phyloP scores from a whole-genome alignment of 1,139 yeast species.

The Hyphopichia buzzinii region DNA sequence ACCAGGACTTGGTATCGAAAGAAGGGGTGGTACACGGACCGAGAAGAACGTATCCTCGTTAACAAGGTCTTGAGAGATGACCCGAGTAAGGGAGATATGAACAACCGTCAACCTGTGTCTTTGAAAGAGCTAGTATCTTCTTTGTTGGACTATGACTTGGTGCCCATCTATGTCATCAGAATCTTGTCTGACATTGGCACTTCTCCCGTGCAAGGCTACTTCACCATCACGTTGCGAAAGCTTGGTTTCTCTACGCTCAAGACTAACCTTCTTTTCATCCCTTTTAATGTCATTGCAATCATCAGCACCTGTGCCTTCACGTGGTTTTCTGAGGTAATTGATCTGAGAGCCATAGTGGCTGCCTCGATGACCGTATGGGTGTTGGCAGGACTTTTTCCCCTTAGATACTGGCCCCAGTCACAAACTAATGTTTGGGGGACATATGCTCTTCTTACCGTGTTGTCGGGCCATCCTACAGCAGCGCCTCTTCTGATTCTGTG shows the following conservation, averaged over 20 bases:
- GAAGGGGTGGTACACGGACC: slow-evolving; percentile 62
- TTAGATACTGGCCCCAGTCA: slow-evolving; percentile 43
- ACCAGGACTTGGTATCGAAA: slow-evolving; percentile 25
- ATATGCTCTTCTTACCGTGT: slow-evolving; percentile 39
- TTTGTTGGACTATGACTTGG: slow-evolving; percentile 51
- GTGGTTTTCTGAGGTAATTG: slow-evolving; percentile 37
- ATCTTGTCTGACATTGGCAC: slow-evolving; percentile 44
- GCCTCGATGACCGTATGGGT: slow-evolving; percentile 26
- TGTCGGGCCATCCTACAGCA: slow-evolving; percentile 43
- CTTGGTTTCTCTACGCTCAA: slow-evolving; percentile 57
- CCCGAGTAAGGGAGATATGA: slow-evolving; percentile 68
- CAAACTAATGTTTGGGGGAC: slow-evolving; percentile 43
- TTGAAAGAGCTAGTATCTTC: slow-evolving; percentile 37
- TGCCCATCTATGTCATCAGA: slow-evolving; percentile 59
- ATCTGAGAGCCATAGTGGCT: slow-evolving; percentile 28
- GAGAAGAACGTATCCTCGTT: slow-evolving; percentile 61
- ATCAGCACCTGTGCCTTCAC: slow-evolving; percentile 37
- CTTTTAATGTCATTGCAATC: slow-evolving; percentile 39
- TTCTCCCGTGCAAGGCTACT: slow-evolving; percentile 43
- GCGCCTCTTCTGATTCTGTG: slow-evolving; percentile 55
- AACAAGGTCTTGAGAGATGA: slow-evolving; percentile 65
- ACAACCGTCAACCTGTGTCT: slow-evolving; percentile 57
- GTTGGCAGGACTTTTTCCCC: slow-evolving; percentile 26
- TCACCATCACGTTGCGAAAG: slow-evolving; percentile 49
- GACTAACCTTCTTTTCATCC: slow-evolving; percentile 56